Evolutionary conservation across 1,284 basidiomycete genomes (phyloP).

Genomic region (Ganoderma boninense): DNA sequence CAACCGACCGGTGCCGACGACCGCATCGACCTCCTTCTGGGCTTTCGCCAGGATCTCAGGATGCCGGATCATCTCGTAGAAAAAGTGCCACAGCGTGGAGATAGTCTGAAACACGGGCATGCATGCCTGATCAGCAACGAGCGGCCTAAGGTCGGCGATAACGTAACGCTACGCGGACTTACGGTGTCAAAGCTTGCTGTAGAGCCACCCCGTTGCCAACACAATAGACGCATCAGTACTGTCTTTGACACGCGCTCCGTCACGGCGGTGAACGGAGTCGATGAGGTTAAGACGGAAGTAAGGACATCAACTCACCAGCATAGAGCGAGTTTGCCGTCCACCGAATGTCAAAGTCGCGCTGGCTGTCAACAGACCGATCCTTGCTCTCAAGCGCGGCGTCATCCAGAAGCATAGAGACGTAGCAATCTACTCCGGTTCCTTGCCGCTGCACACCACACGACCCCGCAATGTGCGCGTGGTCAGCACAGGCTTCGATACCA

Average conservation of each 20-base stretch:
- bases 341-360: constrained; percentile 68
- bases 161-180: constrained; percentile 32
- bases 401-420: constrained; percentile 68
- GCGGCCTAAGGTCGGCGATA: not conserved
- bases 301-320: constrained; percentile 41
- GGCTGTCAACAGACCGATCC: constrained; percentile 35
- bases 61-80: constrained; percentile 53
- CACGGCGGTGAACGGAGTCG: not conserved
- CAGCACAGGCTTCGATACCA: not conserved
- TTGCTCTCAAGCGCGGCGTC: constrained; percentile 38
- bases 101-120: constrained; percentile 43
- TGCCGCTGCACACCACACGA: constrained; percentile 48
- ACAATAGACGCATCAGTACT: constrained; percentile 12
- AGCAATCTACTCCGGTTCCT: constrained; percentile 62
- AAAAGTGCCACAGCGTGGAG: constrained; percentile 48
- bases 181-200: constrained; percentile 65
- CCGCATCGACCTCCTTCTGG: constrained; percentile 54
- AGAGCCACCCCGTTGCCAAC: constrained; percentile 28
- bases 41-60: constrained; percentile 52
- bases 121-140: not conserved
- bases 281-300: not conserved
- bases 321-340: constrained; percentile 84
- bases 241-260: not conserved
- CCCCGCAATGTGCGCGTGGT: not conserved
- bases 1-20: constrained; percentile 49